phyloP scores from a whole-genome alignment of 2,329 filamentous ascomycete species.

The Cercospora sp. region DNA sequence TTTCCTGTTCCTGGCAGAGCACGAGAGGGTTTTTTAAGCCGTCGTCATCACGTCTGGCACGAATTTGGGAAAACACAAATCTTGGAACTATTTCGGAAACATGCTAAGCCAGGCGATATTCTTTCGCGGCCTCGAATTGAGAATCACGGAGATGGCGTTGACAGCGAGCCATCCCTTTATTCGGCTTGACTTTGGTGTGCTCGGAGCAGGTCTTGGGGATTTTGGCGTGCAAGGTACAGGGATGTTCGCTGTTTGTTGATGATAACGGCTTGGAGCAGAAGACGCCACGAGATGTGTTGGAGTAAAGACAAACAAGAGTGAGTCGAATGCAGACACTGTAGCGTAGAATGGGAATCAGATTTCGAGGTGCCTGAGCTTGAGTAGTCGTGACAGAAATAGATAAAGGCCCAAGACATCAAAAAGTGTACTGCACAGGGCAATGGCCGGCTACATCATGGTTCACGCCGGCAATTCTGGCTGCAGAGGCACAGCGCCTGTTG shows the following conservation, averaged over 20 bases:
- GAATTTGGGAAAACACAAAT: not conserved
- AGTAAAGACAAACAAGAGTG: not conserved
- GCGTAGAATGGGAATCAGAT: not conserved
- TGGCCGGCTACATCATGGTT: not conserved
- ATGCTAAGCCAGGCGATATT: not conserved
- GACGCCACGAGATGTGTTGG: not conserved
- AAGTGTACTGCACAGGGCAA: not conserved
- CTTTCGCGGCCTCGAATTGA: not conserved
- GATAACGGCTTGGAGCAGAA: not conserved
- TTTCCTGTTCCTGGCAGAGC: not conserved
- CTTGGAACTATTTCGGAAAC: not conserved
- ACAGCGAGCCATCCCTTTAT: not conserved
- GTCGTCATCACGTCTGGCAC: not conserved
- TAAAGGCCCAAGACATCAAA: not conserved
- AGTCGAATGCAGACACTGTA: not conserved
- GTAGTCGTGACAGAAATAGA: not conserved
- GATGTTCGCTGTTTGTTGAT: not conserved
- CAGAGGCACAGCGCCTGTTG: not conserved
- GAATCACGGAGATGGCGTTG: not conserved
- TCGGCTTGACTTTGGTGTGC: not conserved
- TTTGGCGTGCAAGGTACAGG: slow-evolving; percentile 2
- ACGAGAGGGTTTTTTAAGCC: not conserved
- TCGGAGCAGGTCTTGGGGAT: not conserved
- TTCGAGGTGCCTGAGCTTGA: not conserved
- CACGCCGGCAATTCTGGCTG: not conserved